Conservation (phyloP, 805 yeast species). For the Brettanomyces bruxellensis region DNA sequence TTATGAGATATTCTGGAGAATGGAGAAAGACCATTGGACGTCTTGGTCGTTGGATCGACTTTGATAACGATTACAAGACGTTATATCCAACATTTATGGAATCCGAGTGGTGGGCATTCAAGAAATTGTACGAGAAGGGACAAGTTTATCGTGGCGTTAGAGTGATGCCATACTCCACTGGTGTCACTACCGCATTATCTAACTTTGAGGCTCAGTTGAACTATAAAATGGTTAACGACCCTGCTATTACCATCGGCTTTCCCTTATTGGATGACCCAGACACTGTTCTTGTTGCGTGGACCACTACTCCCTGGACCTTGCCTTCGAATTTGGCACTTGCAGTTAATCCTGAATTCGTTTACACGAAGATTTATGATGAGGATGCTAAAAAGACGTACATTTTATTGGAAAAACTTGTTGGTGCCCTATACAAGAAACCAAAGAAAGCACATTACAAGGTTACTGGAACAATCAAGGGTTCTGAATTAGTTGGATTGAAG, state of each 20-base stretch:
- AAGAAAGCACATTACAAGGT: constrained; percentile 78
- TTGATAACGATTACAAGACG: constrained; percentile 96
- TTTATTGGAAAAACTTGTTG: constrained; percentile 72
- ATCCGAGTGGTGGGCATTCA: constrained; percentile 98
- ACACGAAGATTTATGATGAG: constrained; percentile 87
- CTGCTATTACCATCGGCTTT: constrained; percentile 91
- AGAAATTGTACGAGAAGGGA: constrained; percentile 74
- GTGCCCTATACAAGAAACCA: constrained; percentile 89
- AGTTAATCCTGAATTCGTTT: constrained; percentile 85
- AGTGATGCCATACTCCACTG: constrained; percentile 99
- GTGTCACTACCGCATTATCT: constrained; percentile 90
- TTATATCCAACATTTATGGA: constrained; percentile 96
- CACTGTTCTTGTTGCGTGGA: constrained; percentile 91
- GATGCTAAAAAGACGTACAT: constrained; percentile 74
- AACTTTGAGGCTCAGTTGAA: constrained; percentile 98
- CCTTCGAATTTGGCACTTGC: constrained; percentile 91
- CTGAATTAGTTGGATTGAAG: constrained; percentile 66
- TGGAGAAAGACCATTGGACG: constrained; percentile 93
- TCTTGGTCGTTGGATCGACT: constrained; percentile 98
- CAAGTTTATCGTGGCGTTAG: constrained; percentile 91
- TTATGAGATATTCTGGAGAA: constrained; percentile 92
- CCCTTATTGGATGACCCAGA: constrained; percentile 71
- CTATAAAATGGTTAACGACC: constrained; percentile 94
- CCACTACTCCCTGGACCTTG: constrained; percentile 99
- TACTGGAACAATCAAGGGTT: constrained; percentile 73